Evolutionary conservation across 306 rosid genomes (phyloP), one percentile per base, ranked within the genome.

Genomic region (Fagus crenata): DNA sequence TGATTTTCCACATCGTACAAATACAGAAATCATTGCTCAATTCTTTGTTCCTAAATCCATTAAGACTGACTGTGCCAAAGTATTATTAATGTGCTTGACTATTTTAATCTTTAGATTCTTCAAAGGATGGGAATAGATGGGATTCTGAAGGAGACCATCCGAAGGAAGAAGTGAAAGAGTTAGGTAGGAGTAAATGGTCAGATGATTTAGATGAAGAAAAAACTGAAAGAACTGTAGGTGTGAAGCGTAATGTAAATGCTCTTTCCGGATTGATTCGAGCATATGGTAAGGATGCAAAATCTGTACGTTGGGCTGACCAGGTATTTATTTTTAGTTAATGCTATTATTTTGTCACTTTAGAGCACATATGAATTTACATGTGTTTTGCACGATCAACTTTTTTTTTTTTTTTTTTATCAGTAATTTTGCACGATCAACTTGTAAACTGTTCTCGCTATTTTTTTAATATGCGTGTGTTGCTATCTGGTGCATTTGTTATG

Each of bases 171-270:
- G 93, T 91, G 82, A 92, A 96, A 84, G 97, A 88, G 78, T 80
- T 95, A 79, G 96, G 97, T 80, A 90, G 91, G 90, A 90, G 99
- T 89, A 95, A 95, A 84, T 95, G 99, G 99, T 95, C 97, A 56
- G 90, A 88, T 54, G 90, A 88, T 79, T 72, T 86, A 49, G 92
- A 90, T 53, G 96, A 89, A 61, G 97, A 87, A 76, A 93, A 84
- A 73, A 76, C 71, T 11, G 88, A 84, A 70, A 85, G 85, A 83
- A 78, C 71, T 37, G 91, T 81, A 78, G 80, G 77, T 79, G 58
- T 63, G 88, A 90, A 84, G 86, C 89, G 96, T 76, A 88, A 86
- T 67, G 67, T 72, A 63, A 87, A 85, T 84, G 89, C 98, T 89
- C 95, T 90, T 22, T 89, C 98, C 74, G 97, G 97, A 75, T 80